Conservation (phyloP, 2,329 filamentous ascomycete genomes). For the Colletotrichum noveboracense region DNA sequence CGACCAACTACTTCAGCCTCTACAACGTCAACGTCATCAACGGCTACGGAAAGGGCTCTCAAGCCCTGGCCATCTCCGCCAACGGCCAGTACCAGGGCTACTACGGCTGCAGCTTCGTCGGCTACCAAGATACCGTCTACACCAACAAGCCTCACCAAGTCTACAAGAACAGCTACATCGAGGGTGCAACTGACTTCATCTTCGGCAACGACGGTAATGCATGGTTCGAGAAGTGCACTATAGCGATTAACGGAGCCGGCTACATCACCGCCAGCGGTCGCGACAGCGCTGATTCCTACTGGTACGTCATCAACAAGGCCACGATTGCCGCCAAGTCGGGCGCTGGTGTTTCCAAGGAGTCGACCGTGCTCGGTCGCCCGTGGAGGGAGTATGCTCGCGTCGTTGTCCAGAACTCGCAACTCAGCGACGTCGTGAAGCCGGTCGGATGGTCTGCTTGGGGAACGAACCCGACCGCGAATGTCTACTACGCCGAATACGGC, state of each 20-base stretch:
- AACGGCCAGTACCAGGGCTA: conserved; percentile 50
- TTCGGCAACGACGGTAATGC: conserved; percentile 47
- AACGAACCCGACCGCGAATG: conserved; percentile 52
- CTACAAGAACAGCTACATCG: conserved; percentile 47
- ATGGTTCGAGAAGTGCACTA: conserved; percentile 49
- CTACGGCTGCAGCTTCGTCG: conserved; percentile 50
- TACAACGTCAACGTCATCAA: conserved; percentile 66
- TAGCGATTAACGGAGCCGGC: conserved; percentile 38
- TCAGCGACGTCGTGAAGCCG: conserved; percentile 61
- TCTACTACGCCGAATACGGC: conserved; percentile 62
- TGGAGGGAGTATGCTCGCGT: conserved; percentile 53
- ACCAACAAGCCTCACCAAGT: conserved; percentile 53
- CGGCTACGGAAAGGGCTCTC: conserved; percentile 49
- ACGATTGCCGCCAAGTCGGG: conserved; percentile 43
- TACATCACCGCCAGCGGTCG: conserved; percentile 52
- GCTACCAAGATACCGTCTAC: conserved; percentile 56
- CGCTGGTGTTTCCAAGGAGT: conserved; percentile 38
- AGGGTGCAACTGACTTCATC: conserved; percentile 56
- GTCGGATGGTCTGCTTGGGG: conserved; percentile 65
- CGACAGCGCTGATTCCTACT: conserved; percentile 41
- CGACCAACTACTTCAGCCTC: conserved; percentile 57
- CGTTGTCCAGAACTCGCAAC: conserved; percentile 51
- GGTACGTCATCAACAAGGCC: conserved; percentile 52
- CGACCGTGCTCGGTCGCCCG: conserved; percentile 53
- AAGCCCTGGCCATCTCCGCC: conserved; percentile 53